Evolutionary conservation across 257 asterid species (phyloP).

Genomic region (Nicotiana sylvestris): DNA sequence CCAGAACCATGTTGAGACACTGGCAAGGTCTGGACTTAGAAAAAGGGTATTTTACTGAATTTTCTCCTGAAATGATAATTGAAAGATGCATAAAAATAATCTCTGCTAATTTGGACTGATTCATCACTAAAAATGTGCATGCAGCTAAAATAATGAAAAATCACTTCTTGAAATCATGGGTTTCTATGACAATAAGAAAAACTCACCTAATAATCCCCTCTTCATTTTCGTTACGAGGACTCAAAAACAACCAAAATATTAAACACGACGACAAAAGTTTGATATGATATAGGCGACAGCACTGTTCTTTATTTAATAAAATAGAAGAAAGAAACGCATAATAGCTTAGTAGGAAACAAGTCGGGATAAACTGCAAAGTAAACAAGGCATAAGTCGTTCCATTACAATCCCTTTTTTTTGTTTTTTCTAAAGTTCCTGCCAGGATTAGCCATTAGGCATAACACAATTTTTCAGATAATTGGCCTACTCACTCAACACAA

Average conservation of each 20-base stretch:
- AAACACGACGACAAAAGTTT: not conserved
- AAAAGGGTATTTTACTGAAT: slow-evolving; percentile 50
- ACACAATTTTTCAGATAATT: not conserved
- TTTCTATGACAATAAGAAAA: not conserved
- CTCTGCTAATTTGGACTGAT: slow-evolving; percentile 22
- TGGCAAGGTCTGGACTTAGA: slow-evolving; percentile 52
- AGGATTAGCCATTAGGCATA: not conserved
- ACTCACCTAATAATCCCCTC: not conserved
- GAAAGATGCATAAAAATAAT: slow-evolving; percentile 41
- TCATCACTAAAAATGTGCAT: not conserved
- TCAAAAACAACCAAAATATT: not conserved
- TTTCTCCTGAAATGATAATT: slow-evolving; percentile 47
- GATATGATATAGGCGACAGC: not conserved
- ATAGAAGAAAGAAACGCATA: not conserved
- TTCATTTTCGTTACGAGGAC: not conserved
- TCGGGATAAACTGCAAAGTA: not conserved
- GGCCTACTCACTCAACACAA: not conserved
- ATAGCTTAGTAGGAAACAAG: not conserved
- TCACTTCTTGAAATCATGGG: not conserved
- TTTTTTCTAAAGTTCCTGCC: not conserved
- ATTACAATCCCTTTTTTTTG: not conserved
- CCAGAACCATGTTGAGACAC: slow-evolving; percentile 44
- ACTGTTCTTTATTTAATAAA: not conserved
- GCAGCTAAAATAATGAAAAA: not conserved
- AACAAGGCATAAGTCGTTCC: not conserved